These are phyloP conservation scores for Terana coerulea DNA, from an alignment of 768 basidiomycete species.

Conservation along the genomic window DNA sequence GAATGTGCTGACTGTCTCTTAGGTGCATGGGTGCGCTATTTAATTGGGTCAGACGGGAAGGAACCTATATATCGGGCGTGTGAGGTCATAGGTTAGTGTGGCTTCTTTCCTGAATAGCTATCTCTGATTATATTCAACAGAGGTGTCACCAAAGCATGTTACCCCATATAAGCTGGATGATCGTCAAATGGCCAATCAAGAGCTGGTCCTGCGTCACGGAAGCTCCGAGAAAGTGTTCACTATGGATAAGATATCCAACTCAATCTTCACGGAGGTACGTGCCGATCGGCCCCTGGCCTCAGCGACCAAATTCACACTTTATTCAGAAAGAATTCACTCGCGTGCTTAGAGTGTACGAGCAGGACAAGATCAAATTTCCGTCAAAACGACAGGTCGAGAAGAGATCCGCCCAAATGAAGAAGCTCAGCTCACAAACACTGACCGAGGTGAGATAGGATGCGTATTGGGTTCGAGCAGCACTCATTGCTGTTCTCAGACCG, in stretches of 20 bases:
- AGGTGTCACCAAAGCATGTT: constrained; percentile 45
- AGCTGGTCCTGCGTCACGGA: constrained; percentile 76
- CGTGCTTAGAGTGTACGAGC: constrained; percentile 38
- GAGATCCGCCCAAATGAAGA: constrained; percentile 61
- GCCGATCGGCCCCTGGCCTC: neutral
- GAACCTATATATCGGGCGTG: constrained; percentile 78
- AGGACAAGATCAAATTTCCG: constrained; percentile 62
- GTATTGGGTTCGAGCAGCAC: neutral
- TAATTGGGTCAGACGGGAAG: constrained; percentile 60
- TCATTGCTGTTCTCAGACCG: constrained; percentile 48
- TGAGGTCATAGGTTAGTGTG: constrained; percentile 64
- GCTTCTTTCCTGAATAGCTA: neutral
- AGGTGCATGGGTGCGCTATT: constrained; percentile 87
- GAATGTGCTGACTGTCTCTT: neutral
- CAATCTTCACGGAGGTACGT: constrained; percentile 52
- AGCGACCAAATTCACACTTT: neutral
- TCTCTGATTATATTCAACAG: constrained; percentile 28
- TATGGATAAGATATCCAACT: constrained; percentile 90
- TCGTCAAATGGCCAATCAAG: constrained; percentile 50
- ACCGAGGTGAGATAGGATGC: constrained; percentile 65
- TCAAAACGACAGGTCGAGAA: constrained; percentile 61
- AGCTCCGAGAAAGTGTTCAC: constrained; percentile 52
- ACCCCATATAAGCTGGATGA: constrained; percentile 76
- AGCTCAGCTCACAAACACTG: constrained; percentile 54
- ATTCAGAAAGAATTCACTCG: constrained; percentile 71